These are phyloP conservation scores for Asterophora lycoperdoides DNA, from an alignment of 768 basidiomycete species.

Conservation along the genomic window DNA sequence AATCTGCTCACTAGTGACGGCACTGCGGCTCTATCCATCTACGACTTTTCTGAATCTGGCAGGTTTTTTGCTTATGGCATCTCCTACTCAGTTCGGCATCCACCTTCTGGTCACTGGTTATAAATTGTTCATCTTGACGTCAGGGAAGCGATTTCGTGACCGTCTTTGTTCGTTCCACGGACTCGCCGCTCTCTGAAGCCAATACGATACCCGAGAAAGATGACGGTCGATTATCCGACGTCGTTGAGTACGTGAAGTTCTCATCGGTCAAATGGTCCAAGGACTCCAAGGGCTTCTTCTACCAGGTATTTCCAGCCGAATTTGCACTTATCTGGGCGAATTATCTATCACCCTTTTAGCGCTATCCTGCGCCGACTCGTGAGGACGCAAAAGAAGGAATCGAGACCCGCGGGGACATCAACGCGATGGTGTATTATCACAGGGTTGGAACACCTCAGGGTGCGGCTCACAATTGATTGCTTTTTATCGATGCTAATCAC, in stretches of 20 bases:
- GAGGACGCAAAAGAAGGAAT: constrained; percentile 47
- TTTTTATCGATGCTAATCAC: constrained; percentile 1
- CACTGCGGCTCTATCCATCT: constrained; percentile 56
- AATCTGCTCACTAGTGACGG: constrained; percentile 73
- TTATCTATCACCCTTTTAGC: constrained; percentile 24
- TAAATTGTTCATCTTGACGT: constrained; percentile 1
- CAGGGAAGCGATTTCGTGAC: constrained; percentile 75
- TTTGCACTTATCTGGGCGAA: constrained; percentile 14
- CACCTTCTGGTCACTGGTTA: not conserved
- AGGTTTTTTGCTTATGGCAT: constrained; percentile 77
- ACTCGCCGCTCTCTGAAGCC: constrained; percentile 47
- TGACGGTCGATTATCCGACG: constrained; percentile 55
- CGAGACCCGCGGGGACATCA: constrained; percentile 55
- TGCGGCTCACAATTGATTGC: constrained; percentile 24
- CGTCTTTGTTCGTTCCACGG: constrained; percentile 62
- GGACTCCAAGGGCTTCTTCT: constrained; percentile 82
- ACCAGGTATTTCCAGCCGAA: constrained; percentile 45
- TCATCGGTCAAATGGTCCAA: constrained; percentile 68
- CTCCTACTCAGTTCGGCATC: constrained; percentile 50
- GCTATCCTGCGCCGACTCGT: constrained; percentile 60
- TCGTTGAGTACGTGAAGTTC: constrained; percentile 75
- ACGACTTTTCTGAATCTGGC: constrained; percentile 62
- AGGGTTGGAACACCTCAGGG: constrained; percentile 66
- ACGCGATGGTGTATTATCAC: constrained; percentile 79
- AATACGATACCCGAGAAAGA: constrained; percentile 39